These are phyloP conservation scores for Onygena corvina DNA, from an alignment of 2,329 filamentous ascomycete genomes.

Conservation along the genomic window DNA sequence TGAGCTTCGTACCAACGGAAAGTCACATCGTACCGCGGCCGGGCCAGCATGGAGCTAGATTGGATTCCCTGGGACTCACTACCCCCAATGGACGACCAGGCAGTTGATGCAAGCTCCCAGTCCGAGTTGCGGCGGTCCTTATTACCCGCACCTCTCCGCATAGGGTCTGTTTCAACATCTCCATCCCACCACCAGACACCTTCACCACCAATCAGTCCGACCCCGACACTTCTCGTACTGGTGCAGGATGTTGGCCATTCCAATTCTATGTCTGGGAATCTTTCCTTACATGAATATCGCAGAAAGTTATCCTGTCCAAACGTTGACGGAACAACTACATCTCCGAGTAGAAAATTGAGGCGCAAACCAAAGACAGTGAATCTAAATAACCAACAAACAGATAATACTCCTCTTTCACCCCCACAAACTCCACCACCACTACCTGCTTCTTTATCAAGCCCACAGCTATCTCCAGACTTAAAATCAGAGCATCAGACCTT, in stretches of 20 bases:
- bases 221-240: slow-evolving; percentile 14
- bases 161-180: slow-evolving; percentile 2
- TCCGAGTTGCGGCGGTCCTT: slow-evolving; percentile 3
- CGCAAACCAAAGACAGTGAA: slow-evolving; percentile 16
- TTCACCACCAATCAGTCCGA: slow-evolving; percentile 14
- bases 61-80: slow-evolving; percentile 4
- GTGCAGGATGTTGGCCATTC: neutral
- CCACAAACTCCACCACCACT: slow-evolving; percentile 12
- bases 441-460: neutral
- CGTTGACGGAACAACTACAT: slow-evolving; percentile 3
- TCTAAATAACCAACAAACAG: slow-evolving; percentile 11
- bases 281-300: slow-evolving; percentile 17
- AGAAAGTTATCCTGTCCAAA: slow-evolving; percentile 13
- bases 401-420: slow-evolving; percentile 13
- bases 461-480: neutral
- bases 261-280: slow-evolving; percentile 7
- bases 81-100: neutral
- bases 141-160: slow-evolving; percentile 10
- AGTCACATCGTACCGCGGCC: neutral
- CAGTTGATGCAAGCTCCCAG: neutral
- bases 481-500: neutral
- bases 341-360: slow-evolving; percentile 14
- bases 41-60: neutral
- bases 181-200: slow-evolving; percentile 5
- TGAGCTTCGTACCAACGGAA: neutral